A percentile compares a stretch with the other conserved stretches of the same genome.
Conservation (phyloP, 2,329 filamentous ascomycete species). For the Thelonectria discophora region DNA sequence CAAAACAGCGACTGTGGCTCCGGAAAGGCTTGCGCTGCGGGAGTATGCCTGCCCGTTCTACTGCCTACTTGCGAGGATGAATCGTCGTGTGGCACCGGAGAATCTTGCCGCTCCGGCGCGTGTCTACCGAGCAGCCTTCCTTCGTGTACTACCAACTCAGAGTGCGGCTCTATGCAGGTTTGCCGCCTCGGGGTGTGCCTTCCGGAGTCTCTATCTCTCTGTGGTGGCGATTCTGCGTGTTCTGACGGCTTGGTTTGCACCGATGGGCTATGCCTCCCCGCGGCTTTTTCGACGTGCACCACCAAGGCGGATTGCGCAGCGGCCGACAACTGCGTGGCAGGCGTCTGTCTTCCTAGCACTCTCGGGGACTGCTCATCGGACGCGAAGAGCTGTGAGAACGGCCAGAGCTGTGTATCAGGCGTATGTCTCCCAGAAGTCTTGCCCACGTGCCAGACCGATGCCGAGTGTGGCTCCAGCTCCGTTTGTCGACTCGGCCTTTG, state of each 20-base stretch:
- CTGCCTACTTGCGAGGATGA: slow-evolving; percentile 1
- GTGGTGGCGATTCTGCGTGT: background rate
- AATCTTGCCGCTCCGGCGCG: slow-evolving; percentile 12
- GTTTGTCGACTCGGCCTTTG: slow-evolving; percentile 22
- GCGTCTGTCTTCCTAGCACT: slow-evolving; percentile 7
- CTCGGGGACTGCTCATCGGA: background rate
- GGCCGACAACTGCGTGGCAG: slow-evolving; percentile 14
- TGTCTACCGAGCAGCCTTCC: slow-evolving; percentile 12
- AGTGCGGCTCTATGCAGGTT: slow-evolving; percentile 15
- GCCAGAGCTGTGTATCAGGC: slow-evolving; percentile 15
- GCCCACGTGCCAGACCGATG: slow-evolving; percentile 5
- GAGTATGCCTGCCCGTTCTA: slow-evolving; percentile 10
- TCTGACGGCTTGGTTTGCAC: slow-evolving; percentile 2
- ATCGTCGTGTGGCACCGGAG: slow-evolving; percentile 3
- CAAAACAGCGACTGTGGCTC: slow-evolving; percentile 6
- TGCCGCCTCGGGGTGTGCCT: slow-evolving; percentile 13
- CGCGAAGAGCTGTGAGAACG: background rate
- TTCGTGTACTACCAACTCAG: slow-evolving; percentile 11
- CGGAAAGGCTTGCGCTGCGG: slow-evolving; percentile 12
- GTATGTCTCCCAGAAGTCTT: slow-evolving; percentile 15
- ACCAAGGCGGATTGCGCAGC: slow-evolving; percentile 11
- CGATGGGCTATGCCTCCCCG: slow-evolving; percentile 6
- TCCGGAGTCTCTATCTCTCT: slow-evolving; percentile 5
- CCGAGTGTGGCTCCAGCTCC: slow-evolving; percentile 6
- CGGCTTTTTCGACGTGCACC: slow-evolving; percentile 6